Base-by-base conservation (phyloP, 352 stramenopile genomes). In the Blastocystis sp. region DNA sequence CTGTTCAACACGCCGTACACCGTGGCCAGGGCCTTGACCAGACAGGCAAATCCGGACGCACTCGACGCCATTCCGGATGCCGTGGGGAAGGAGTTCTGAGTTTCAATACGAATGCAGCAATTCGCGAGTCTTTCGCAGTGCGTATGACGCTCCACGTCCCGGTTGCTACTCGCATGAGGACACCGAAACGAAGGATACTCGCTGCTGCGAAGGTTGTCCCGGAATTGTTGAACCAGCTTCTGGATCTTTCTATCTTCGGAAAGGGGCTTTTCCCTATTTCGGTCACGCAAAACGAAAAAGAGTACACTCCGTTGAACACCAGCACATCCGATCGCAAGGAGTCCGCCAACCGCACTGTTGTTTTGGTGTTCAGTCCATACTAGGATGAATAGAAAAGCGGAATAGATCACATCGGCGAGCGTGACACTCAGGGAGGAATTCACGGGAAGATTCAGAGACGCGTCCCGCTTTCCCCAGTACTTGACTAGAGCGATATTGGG, bases 401-500 rank as follows among this genome's bases (percentile, higher is more conserved):
- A 37, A 6, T 24, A 70, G 21, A 26, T 19, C 26, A 85, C 74
- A 85, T 61, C 55, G 91, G 98, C 92, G 61, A 99, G 93, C 59
- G 97, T 98, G n/a, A 99, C 93, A 81, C 94, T 98, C 29, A 98
- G 92, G n/a, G 94, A 98, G 50, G 94, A 95, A 92, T 99, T 99
- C 67, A 98, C 95, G 13, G 97, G 97, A 45, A 97, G 98, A 92
- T 98, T 98, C 66, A 97, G 94, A 39, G 91, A 90, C 21, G 90
- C 91, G 90, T 95, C 91, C 39, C 93, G 92, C 92, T 99, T 99
- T 55, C 97, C 97, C 97, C 97, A 99, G 93, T 99, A 99, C 92
- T 98, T 98, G 91, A 99, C 96, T 39, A 96, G 94, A 33, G 97
- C 97, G 90, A 99, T 99, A 92, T 99, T 99, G 26, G 96, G 74